Conservation (phyloP, 257 asterid genomes). For the Ilex aquifolium region DNA sequence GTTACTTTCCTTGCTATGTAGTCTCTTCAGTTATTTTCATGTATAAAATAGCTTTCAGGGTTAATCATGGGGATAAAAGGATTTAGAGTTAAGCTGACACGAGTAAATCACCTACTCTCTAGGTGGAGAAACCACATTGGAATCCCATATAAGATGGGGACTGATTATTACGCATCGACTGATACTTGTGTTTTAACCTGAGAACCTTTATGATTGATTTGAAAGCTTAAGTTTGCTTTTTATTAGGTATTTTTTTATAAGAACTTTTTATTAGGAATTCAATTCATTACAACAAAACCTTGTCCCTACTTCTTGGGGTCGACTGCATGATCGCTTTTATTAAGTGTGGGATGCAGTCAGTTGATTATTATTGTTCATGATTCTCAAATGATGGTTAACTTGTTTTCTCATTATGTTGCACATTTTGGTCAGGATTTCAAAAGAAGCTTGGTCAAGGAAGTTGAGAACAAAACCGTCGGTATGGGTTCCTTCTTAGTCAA, state of each 20-base stretch:
- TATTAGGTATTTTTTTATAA: not conserved
- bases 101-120: too few relatives aligned
- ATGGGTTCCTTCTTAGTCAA: slow-evolving; percentile 23
- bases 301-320: too few relatives aligned
- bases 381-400: not conserved
- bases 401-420: slow-evolving; percentile 16
- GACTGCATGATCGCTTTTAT: not conserved
- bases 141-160: too few relatives aligned
- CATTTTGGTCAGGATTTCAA: slow-evolving; percentile 46
- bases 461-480: slow-evolving; percentile 52
- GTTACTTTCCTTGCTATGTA: too few relatives aligned
- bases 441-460: slow-evolving; percentile 30
- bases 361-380: not conserved
- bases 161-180: too few relatives aligned
- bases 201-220: not conserved
- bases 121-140: too few relatives aligned
- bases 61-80: too few relatives aligned
- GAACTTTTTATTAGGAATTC: not conserved
- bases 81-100: too few relatives aligned
- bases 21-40: too few relatives aligned
- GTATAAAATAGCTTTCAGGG: too few relatives aligned
- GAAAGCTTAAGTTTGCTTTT: not conserved
- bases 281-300: too few relatives aligned
- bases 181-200: not conserved
- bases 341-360: not conserved